Base-by-base conservation (phyloP, 164 flowering plant genomes). In the Tetracentron sinense region DNA sequence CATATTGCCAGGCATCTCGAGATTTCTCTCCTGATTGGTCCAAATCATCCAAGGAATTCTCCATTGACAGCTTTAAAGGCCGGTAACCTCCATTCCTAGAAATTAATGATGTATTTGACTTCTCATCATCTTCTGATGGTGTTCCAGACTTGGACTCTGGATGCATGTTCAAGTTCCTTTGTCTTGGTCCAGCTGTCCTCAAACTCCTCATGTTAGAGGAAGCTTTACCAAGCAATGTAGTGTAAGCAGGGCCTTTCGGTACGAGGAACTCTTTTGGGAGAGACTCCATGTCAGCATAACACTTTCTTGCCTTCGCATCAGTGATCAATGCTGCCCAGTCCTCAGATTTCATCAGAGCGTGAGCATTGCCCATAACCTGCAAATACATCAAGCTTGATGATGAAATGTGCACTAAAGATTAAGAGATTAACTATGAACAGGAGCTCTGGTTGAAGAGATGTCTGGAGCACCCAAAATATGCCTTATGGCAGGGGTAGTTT, bases 291-390 rank as follows among this genome's bases (percentile, higher is more conserved):
- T 77, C 82, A 74, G 77, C 52, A 51, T 77, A 83, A 61, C 86
- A 83, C 8, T 71, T 83, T 65, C 87, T 71, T 20, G 78, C 63
- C 78, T 79, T 87, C 29, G 93, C 88, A 78, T 87, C 93, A 56
- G 78, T 10, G 38, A 87, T 82, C 60, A 87, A 60, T 15, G 87
- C 87, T 54, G 81, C 82, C 93, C 90, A 85, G 61, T 87, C 93
- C 33, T 87, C 93, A 48, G 82, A 83, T 42, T 78, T 74, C 26
- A 74, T 58, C 60, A 87, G 62, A 46, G 93, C 75, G 74, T 63
- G 75, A 1, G 87, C 93, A 77, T 87, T 87, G n/a, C 93, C 93
- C 83, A 85, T 78, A 3, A 87, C 83, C 92, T 86, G 79, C 69
- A 33, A 58, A 42, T 22, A 61, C 12, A 59, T 27, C 46, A 27